Base-by-base conservation (phyloP, 441 rosid genomes). In the Kokia cookei region DNA sequence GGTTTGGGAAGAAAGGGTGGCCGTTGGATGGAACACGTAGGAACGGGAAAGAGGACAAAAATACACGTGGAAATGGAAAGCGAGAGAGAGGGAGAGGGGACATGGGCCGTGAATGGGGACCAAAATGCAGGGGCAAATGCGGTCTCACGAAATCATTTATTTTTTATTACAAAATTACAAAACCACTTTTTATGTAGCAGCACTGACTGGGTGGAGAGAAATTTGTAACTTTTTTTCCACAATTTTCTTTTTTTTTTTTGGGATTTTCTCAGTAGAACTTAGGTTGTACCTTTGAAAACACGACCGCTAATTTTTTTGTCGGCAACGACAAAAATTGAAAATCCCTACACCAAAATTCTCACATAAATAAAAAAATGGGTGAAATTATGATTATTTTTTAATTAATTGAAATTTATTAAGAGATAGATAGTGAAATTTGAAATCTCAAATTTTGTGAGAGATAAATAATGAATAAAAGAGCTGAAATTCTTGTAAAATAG, bases 1-100 rank as follows among this genome's bases (percentile, higher is more conserved):
- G 85, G 82, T 79, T 77, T 80, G 69, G 29, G 10, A 67, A 50
- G 66, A 71, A 72, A 74, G 22, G 3, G 3, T 13, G 54, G 73
- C 79, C 82, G 79, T 78, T 43, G 24, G 82, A 84, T 85, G 4
- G 48, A n/a, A 19, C 71, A 78, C 72, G 74, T 82, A 67, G 69
- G 42, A 65, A 54, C 42, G 0, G 0, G 5, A 2, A n/a, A 5
- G 2, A 2, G 12, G 47, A 17, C 73, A 69, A 53, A 32, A 40
- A 27, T 7, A 32, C 43, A 27, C 17, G 61, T 53, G 45, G 50
- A 50, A 50, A 4, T 50, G 2, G 5, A 29, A 48, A 1, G n/a
- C n/a, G n/a, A n/a, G n/a, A n/a, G 22, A 19, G 22, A 19, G 22
- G 22, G 5, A 2, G 27, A 1, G 2, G 42, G 4, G 69, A 45